phyloP scores from a whole-genome alignment of 306 rosid species.

The Vigna hirtella region DNA sequence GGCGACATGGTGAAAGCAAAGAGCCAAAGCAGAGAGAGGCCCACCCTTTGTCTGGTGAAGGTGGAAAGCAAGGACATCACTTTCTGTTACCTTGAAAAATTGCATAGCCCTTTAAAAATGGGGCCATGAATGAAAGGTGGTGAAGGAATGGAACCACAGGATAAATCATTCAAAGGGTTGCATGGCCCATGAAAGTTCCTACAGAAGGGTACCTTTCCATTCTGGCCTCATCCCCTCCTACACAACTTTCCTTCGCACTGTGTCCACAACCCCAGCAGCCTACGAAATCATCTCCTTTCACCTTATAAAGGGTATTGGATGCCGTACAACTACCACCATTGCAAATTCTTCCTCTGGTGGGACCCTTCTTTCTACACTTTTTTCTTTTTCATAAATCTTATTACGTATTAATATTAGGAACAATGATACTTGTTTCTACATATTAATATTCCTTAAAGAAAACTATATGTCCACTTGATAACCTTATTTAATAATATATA shows the following conservation, averaged over 20 bases:
- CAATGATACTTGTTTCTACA: too few species aligned
- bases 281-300: constrained; percentile 37
- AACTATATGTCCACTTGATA: too few species aligned
- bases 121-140: constrained; percentile 51
- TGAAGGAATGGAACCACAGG: constrained; percentile 41
- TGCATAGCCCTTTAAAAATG: constrained; percentile 22
- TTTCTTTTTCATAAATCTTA: neutral
- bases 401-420: too few species aligned
- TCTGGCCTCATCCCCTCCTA: constrained; percentile 27
- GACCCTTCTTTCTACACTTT: constrained; percentile 22
- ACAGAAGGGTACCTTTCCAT: constrained; percentile 35
- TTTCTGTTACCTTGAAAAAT: constrained; percentile 44
- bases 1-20: constrained; percentile 44
- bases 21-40: constrained; percentile 30
- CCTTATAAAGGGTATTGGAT: constrained; percentile 34
- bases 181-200: constrained; percentile 47
- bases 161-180: constrained; percentile 18
- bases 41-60: constrained; percentile 27
- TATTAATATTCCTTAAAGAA: too few species aligned
- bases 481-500: too few species aligned
- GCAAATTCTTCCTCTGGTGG: constrained; percentile 5
- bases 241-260: constrained; percentile 35
- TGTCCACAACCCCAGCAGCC: constrained; percentile 58
- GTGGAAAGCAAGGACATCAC: constrained; percentile 40
- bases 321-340: constrained; percentile 53